Evolutionary conservation across 257 asterid species (phyloP), one percentile per base, ranked within the genome.

Genomic region (Lavandula angustifolia): DNA sequence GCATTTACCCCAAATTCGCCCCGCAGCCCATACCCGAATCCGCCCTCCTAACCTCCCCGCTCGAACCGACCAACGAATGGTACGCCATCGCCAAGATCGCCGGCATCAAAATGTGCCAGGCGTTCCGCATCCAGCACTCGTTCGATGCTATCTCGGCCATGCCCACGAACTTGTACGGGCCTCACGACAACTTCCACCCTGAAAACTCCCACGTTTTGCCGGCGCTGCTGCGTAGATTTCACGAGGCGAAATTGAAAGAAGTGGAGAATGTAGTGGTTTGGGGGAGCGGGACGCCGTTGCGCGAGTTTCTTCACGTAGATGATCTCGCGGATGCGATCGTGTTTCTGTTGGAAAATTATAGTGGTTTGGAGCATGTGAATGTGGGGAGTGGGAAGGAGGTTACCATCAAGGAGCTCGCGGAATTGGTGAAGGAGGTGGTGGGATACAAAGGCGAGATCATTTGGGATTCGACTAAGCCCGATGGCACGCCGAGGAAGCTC

Each of bases 381-480:
- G 96, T 89, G 37, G 97, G 97, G 65, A 87, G 97, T 72, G 99
- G 96, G 14, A 86, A 81, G 71, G 97, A 94, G 80, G 96, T 89
- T 40, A 84, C 70, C 44, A 90, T 87, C 14, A 90, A 80, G 79
- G 96, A 94, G 75, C 75, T 94, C 0, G 99, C 99, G 0, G 94
- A 87, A 60, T 72, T 84, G 79, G 94, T 89, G 59, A 90, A 84
- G 78, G 97, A 84, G 38, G 94, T 84, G 31, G 99, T 94, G 65
- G 97, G 92, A 58, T 90, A 84, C 66, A 27, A 81, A 66, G 96
- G 99, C 67, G 87, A 89, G 75, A 43, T 92, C 53, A 76, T 82
- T 9, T 89, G 99, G 99, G 99, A 92, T 76, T 74, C 81, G 31
- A 80, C 73, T 18, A 94, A 87, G 84, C 97, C 96, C 0, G 97